Percentiles rank a stretch among this genome's conserved stretches.
These are phyloP conservation scores for Macroventuria anomochaeta DNA, from an alignment of 2,329 filamentous ascomycete genomes.

Conservation along the genomic window DNA sequence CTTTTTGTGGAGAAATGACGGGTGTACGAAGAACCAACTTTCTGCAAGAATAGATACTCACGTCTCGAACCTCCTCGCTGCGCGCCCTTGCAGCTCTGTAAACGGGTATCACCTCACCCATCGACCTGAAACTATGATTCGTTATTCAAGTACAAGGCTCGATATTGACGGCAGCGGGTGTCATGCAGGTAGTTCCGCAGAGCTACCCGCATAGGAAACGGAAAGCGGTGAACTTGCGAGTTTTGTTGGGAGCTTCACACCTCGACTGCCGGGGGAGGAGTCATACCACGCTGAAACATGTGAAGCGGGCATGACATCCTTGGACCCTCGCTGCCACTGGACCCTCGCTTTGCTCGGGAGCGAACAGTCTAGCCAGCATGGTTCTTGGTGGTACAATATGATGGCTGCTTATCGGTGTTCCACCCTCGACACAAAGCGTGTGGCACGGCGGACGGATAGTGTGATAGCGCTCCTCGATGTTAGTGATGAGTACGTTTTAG, in stretches of 20 bases:
- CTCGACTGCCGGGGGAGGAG: conserved; percentile 7
- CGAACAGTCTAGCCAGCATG: conserved; percentile 2
- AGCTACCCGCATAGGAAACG: background rate
- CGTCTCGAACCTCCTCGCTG: background rate
- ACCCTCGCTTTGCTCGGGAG: too few species aligned
- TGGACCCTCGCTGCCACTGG: too few species aligned
- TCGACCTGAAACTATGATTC: conserved; percentile 9
- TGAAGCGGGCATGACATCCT: conserved; percentile 2
- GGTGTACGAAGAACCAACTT: background rate
- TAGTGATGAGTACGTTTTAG: background rate
- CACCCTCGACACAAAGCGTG: conserved; percentile 9
- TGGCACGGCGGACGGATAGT: conserved; percentile 7
- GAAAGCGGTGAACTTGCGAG: conserved; percentile 14
- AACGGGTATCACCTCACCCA: conserved; percentile 3
- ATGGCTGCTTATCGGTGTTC: conserved; percentile 11
- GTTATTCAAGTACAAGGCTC: conserved; percentile 10
- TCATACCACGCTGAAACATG: conserved; percentile 16
- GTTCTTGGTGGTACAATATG: conserved; percentile 1
- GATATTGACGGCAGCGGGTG: conserved; percentile 17
- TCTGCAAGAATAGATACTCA: background rate
- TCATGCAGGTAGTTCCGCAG: conserved; percentile 2
- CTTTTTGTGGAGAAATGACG: conserved; percentile 24
- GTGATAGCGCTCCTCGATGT: background rate
- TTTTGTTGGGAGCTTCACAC: conserved; percentile 18
- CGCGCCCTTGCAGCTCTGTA: conserved; percentile 2